Evolutionary conservation across 1,284 basidiomycete species (phyloP).

Genomic region (Ganoderma boninense): DNA sequence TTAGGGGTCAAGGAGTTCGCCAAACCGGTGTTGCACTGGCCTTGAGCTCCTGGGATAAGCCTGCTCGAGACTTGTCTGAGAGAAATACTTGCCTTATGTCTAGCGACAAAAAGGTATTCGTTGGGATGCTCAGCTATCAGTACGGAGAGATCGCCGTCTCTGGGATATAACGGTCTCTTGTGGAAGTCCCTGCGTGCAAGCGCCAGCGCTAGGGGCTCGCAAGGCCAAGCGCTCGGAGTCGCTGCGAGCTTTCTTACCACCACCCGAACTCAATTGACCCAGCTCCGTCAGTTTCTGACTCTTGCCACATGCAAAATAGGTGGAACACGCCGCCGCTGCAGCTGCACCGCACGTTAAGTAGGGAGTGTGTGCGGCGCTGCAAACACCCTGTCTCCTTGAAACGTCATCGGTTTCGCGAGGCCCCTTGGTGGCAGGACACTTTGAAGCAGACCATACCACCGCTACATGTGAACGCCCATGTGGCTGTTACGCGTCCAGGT

Average conservation of each 20-base stretch:
- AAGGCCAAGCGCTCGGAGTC: neutral
- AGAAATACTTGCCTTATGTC: neutral
- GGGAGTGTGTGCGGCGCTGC: no score
- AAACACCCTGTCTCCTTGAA: neutral
- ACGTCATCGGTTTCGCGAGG: neutral
- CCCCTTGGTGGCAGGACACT: neutral
- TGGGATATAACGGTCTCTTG: neutral
- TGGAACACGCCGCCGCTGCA: neutral
- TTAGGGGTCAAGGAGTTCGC: neutral
- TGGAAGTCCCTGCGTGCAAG: neutral
- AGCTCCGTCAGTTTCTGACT: neutral
- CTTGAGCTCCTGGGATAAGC: neutral
- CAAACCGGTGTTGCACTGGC: neutral
- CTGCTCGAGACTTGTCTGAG: neutral
- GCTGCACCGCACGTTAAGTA: neutral
- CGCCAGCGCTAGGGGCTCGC: neutral
- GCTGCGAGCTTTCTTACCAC: neutral
- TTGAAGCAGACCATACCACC: no score
- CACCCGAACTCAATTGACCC: neutral
- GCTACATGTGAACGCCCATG: constrained; percentile 3
- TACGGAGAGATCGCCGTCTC: no score
- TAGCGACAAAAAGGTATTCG: neutral
- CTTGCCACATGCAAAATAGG: neutral
- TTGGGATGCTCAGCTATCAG: neutral
- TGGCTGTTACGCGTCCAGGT: constrained; percentile 3